Percentiles rank a stretch among this genome's conserved stretches.
Conservation (phyloP, 2,329 filamentous ascomycete genomes). For the Chaetomiaceae sp. region DNA sequence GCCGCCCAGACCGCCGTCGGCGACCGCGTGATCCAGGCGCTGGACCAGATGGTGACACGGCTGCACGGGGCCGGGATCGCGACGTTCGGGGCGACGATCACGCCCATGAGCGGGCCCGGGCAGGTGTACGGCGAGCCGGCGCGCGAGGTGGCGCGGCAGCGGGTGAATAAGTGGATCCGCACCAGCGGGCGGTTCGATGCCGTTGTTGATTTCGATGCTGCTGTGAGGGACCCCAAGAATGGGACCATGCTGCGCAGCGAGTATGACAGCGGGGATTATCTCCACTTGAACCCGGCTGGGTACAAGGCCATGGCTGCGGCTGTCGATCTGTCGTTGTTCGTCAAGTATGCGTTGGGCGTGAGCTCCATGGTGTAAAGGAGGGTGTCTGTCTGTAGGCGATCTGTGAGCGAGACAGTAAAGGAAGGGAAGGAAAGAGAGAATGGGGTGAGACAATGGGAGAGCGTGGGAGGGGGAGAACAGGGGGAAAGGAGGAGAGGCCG, state of each 20-base stretch:
- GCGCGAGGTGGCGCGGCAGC: conserved; percentile 49
- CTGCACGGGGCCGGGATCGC: conserved; percentile 49
- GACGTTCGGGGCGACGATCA: conserved; percentile 52
- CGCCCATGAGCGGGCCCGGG: conserved; percentile 39
- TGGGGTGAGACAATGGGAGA: neutral
- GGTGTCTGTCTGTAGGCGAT: too few species aligned
- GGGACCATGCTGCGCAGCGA: conserved; percentile 38
- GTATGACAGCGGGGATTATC: conserved; percentile 55
- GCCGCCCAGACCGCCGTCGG: conserved; percentile 42
- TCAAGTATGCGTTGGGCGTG: conserved; percentile 30
- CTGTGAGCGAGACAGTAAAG: too few species aligned
- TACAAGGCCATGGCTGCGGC: conserved; percentile 51
- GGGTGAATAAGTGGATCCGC: conserved; percentile 56
- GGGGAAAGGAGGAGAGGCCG: neutral
- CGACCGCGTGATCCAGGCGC: conserved; percentile 47
- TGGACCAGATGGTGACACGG: conserved; percentile 50
- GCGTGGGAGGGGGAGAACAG: neutral
- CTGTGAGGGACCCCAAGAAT: conserved; percentile 46
- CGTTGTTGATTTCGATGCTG: conserved; percentile 57
- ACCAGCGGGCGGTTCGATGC: conserved; percentile 51
- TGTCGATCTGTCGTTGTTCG: conserved; percentile 50
- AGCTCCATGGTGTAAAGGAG: conserved; percentile 18
- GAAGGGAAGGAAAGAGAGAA: neutral
- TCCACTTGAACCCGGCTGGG: conserved; percentile 53
- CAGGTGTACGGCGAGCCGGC: conserved; percentile 47